Evolutionary conservation across 192 early-diverging fungal species (phyloP), one percentile per base, ranked within the genome.

Genomic region (Pilobolus umbonatus): DNA sequence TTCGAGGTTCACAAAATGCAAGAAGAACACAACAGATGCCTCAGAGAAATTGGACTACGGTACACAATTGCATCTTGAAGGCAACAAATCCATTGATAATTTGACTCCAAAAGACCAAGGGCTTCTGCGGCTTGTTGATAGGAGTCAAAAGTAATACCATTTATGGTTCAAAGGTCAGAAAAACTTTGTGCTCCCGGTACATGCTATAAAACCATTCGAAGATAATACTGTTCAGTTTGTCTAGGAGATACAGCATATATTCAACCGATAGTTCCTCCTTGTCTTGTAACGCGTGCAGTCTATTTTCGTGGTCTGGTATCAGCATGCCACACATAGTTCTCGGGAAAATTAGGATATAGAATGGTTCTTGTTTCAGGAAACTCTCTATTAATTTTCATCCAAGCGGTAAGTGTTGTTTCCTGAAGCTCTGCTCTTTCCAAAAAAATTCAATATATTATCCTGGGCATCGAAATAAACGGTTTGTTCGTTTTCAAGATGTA

Each of bases 401-500:
- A 45, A 7, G 12, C 43, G 8, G 19, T 45, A 28, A 49, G 26
- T 29, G 47, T 49, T 31, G 47, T 49, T 49, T 49, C 47, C 15
- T 31, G 22, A 3, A 28, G 10, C 25, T 1, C 4, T 29, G 21
- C 8, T 0, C 14, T 22, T 5, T n/a, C 34, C 34, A 8, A 35
- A 35, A 29, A 10, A 9, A 4, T 15, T 49, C 29, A 22, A 29
- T 10, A 5, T 5, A 28, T n/a, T 15, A 14, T 53, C 31, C 32
- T 30, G 5, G 12, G n/a, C 10, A 5, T 53, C 17, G n/a, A 53
- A 21, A 21, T 57, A 57, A 15, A 57, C 25, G 2, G 11, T 10
- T n/a, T 75, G 62, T 26, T 44, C 15, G 11, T 52, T 51, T n/a
- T 55, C 47, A 1, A 57, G 19, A 55, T 69, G 64, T 6, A 69